These are phyloP conservation scores for Trypanosoma theileri DNA, from an alignment of 208 protist species.

Conservation along the genomic window DNA sequence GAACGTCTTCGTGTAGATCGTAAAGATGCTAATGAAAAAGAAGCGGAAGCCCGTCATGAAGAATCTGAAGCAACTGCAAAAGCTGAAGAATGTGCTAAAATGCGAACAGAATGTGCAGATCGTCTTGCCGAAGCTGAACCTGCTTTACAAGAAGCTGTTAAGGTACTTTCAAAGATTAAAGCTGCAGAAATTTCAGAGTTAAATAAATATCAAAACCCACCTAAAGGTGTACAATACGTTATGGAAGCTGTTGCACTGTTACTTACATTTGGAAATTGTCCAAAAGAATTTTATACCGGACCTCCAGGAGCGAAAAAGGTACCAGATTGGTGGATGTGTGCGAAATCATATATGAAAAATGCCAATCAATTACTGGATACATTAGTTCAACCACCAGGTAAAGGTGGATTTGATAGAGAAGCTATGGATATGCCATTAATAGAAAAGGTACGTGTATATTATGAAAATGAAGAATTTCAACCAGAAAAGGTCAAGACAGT, in stretches of 20 bases:
- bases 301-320: slow-evolving; percentile 91
- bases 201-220: slow-evolving; percentile 95
- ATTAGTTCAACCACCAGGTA: slow-evolving; percentile 85
- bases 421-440: slow-evolving; percentile 94
- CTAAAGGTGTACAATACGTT: slow-evolving; percentile 96
- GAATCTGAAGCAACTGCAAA: slow-evolving; percentile 92
- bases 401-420: slow-evolving; percentile 91
- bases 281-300: slow-evolving; percentile 92
- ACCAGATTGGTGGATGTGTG: slow-evolving; percentile 96
- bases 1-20: slow-evolving; percentile 90
- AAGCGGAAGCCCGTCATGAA: slow-evolving; percentile 85
- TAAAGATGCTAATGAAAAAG: slow-evolving; percentile 88
- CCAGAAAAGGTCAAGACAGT: slow-evolving; percentile 91
- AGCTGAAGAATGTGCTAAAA: slow-evolving; percentile 93
- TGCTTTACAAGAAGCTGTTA: slow-evolving; percentile 92
- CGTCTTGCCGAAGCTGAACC: slow-evolving; percentile 97
- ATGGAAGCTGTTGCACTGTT: slow-evolving; percentile 97
- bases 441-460: slow-evolving; percentile 93
- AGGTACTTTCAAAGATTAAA: slow-evolving; percentile 95
- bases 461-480: slow-evolving; percentile 91
- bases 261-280: slow-evolving; percentile 94
- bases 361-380: slow-evolving; percentile 90
- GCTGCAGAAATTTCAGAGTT: slow-evolving; percentile 96
- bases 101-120: slow-evolving; percentile 86
- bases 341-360: slow-evolving; percentile 93